These are phyloP conservation scores for Yarrowia galli DNA, from an alignment of 1,139 yeast species.

Conservation along the genomic window DNA sequence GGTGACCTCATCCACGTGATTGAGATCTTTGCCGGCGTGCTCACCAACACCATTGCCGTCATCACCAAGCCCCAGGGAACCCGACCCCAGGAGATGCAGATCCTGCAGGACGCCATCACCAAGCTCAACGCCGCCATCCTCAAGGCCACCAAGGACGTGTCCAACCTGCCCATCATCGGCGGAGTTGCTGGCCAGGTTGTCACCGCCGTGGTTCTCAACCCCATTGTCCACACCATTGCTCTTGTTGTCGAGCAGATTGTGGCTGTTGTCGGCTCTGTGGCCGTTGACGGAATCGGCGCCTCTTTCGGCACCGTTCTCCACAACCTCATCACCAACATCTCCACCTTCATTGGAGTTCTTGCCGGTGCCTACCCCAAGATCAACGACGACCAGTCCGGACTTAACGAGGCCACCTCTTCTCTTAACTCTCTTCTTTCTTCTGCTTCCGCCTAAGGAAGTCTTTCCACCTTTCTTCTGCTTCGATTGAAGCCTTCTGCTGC, in stretches of 20 bases:
- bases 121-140: constrained; percentile 24
- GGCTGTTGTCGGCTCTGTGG: constrained; percentile 9
- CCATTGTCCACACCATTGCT: constrained; percentile 29
- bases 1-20: constrained; percentile 21
- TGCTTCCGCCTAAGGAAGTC: neutral
- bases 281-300: constrained; percentile 6
- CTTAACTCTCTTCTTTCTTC: constrained; percentile 19
- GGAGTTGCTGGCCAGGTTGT: constrained; percentile 29
- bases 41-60: constrained; percentile 6
- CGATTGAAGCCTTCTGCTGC: neutral
- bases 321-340: constrained; percentile 30
- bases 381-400: constrained; percentile 22
- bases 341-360: constrained; percentile 23
- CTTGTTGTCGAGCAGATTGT: constrained; percentile 31
- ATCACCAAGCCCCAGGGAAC: constrained; percentile 37
- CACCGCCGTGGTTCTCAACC: constrained; percentile 28
- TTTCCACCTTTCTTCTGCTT: neutral
- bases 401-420: constrained; percentile 13
- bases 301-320: constrained; percentile 28
- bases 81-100: constrained; percentile 30
- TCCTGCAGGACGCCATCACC: constrained; percentile 18
- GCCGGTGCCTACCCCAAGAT: constrained; percentile 33
- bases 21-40: constrained; percentile 27
- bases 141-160: constrained; percentile 4
- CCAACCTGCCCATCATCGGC: constrained; percentile 16